Percentiles rank a stretch among this genome's conserved stretches.
Conservation (phyloP, 192 early-diverging fungal genomes). For the Obelidium mucronatum region DNA sequence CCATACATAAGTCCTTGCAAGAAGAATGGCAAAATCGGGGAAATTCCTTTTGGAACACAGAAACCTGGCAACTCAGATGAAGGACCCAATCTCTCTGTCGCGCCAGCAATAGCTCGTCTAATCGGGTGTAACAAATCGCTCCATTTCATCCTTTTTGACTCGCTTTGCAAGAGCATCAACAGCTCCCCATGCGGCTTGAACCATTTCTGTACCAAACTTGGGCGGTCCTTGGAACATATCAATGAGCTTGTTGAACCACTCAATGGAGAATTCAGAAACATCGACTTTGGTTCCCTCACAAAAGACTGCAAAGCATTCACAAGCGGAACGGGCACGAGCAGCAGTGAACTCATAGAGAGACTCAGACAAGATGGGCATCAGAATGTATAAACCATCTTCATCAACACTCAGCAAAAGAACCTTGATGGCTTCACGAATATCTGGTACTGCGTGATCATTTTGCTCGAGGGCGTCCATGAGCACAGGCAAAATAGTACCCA, state of each 20-base stretch:
- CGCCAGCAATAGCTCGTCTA: conserved; percentile 69
- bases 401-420: conserved; percentile 79
- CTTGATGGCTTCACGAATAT: conserved; percentile 77
- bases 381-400: conserved; percentile 78
- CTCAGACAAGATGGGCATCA: conserved; percentile 84
- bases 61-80: conserved; percentile 76
- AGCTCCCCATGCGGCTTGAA: conserved; percentile 79
- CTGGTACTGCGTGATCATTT: conserved; percentile 69
- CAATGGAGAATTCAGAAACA: conserved; percentile 67
- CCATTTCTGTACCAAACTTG: conserved; percentile 53
- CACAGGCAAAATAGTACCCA: conserved; percentile 81
- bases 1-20: conserved; percentile 93
- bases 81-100: conserved; percentile 52
- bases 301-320: conserved; percentile 70
- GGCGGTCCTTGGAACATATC: conserved; percentile 69
- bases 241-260: conserved; percentile 83
- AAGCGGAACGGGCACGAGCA: conserved; percentile 53
- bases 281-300: conserved; percentile 69
- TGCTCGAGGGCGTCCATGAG: conserved; percentile 80
- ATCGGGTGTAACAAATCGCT: conserved; percentile 75
- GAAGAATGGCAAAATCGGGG: conserved; percentile 90
- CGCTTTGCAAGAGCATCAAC: conserved; percentile 82
- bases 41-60: conserved; percentile 90
- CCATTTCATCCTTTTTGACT: conserved; percentile 88
- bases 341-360: conserved; percentile 43